Base-by-base conservation (phyloP, 257 asterid genomes). In the Solanum sitiens region DNA sequence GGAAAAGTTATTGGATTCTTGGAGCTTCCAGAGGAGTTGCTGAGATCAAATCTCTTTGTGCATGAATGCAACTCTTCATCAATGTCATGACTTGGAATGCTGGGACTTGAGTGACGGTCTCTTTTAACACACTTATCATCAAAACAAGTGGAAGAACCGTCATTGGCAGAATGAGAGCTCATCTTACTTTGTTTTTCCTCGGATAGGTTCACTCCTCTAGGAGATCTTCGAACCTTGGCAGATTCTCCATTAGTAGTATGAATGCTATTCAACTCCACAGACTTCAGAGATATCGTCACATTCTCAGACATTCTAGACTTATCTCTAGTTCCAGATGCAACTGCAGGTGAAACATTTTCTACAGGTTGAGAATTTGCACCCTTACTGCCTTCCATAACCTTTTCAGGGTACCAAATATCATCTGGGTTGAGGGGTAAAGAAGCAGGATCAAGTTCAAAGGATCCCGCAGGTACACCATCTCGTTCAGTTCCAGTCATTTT, bases 401-500 rank as follows among this genome's bases (percentile, higher is more conserved):
- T 90, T 20, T 86, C 87, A 67, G 95, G 95, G 86, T 87, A 92
- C 89, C 75, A 90, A 91, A 93, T 85, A 82, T 91, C 92, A 77
- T 92, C 92, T 3, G 91, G 93, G 89, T 91, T 88, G 73, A 63
- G 30, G 87, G 98, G 98, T 65, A 95, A 86, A 42, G 96, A 63
- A 82, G 95, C 96, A 88, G 98, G 96, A 91, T 97, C 99, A 3
- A 97, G 98, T 89, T 97, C 99, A 88, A 94, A 92, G 37, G 95
- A 93, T 86, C 94, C 98, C 68, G 20, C 88, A 3, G 98, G 98
- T 40, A 95, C 98, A 40, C 98, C 98, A 35, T 79, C 92, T 89
- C 91, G 91, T 85, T 96, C 98, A 11, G 89, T 9, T 50, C 98
- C 96, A 8, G 84, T 89, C 98, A 95, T 89, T 86, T 86, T 92